A percentile compares a stretch with the other conserved stretches of the same genome.
These are phyloP conservation scores for Mycosarcoma mackinlayi DNA, from an alignment of 1,284 basidiomycete species.

Conservation along the genomic window DNA sequence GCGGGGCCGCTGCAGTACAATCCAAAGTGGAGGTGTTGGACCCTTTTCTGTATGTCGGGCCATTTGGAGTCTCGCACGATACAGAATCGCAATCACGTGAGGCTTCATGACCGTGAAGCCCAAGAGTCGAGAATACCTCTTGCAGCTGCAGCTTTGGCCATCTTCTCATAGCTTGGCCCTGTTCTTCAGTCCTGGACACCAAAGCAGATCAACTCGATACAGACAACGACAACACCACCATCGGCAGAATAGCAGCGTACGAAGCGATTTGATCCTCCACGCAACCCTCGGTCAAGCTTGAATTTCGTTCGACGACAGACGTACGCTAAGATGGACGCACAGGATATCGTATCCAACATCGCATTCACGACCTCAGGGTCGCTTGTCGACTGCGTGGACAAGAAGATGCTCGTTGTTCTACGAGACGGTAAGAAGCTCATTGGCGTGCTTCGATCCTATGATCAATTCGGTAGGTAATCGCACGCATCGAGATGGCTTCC, in stretches of 20 bases:
- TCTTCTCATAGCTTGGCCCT: too few species aligned
- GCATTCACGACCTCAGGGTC: constrained; percentile 67
- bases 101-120: too few species aligned
- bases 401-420: constrained; percentile 97
- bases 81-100: constrained; percentile 14
- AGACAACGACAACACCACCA: too few species aligned
- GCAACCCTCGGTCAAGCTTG: neutral
- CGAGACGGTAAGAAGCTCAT: constrained; percentile 96
- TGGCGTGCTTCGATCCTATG: constrained; percentile 94
- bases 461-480: constrained; percentile 91
- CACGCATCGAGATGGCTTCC: too few species aligned
- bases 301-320: neutral
- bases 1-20: neutral
- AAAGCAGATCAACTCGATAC: too few species aligned
- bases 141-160: constrained; percentile 3
- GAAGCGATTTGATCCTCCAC: too few species aligned
- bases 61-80: constrained; percentile 34
- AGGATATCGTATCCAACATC: constrained; percentile 64
- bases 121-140: too few species aligned
- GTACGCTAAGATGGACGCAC: constrained; percentile 54
- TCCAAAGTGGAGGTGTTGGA: constrained; percentile 35
- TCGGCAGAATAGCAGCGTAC: too few species aligned
- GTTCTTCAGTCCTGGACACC: too few species aligned
- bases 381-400: constrained; percentile 66
- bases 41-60: constrained; percentile 4